Evolutionary conservation across 352 stramenopile species (phyloP).

Genomic region (Globisporangium uncinulatum): DNA sequence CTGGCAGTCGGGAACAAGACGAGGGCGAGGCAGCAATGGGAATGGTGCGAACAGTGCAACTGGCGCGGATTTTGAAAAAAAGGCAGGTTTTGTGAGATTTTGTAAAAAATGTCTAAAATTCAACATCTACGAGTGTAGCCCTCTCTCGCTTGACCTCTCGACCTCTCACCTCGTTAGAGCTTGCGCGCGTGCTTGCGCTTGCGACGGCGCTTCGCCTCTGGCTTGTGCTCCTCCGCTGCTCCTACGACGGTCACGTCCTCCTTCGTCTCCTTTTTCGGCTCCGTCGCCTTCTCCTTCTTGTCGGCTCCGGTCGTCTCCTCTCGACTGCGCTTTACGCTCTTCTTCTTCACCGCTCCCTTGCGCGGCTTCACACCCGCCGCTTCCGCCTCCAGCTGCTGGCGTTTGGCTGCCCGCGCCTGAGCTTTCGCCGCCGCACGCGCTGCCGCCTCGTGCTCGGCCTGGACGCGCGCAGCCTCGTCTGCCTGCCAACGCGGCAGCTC

Average conservation of each 20-base stretch:
- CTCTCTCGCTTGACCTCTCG: not conserved
- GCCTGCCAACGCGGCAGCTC: constrained; percentile 46
- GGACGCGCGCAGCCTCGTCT: constrained; percentile 27
- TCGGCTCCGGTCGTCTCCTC: not conserved
- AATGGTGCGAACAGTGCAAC: not conserved
- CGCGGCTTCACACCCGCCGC: not conserved
- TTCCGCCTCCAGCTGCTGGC: constrained; percentile 5
- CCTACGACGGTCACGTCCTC: not conserved
- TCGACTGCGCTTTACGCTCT: not conserved
- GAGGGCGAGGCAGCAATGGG: no score
- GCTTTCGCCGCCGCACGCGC: constrained; percentile 2
- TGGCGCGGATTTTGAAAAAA: constrained; percentile 2
- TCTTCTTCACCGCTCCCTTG: constrained; percentile 7
- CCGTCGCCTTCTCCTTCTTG: not conserved
- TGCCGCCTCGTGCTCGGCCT: constrained; percentile 16
- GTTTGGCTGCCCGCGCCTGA: constrained; percentile 8
- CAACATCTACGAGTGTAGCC: not conserved
- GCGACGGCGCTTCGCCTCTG: constrained; percentile 6
- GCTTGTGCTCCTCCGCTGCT: not conserved
- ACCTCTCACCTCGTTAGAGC: no score
- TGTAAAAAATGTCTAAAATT: constrained; percentile 2
- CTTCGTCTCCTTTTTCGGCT: not conserved
- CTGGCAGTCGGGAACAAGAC: no score
- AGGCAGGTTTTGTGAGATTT: not conserved
- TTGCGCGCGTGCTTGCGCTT: constrained; percentile 1